A percentile compares a stretch with the other conserved stretches of the same genome.
These are phyloP conservation scores for Colletotrichum godetiae DNA, from an alignment of 2,329 filamentous ascomycete genomes.

Conservation along the genomic window DNA sequence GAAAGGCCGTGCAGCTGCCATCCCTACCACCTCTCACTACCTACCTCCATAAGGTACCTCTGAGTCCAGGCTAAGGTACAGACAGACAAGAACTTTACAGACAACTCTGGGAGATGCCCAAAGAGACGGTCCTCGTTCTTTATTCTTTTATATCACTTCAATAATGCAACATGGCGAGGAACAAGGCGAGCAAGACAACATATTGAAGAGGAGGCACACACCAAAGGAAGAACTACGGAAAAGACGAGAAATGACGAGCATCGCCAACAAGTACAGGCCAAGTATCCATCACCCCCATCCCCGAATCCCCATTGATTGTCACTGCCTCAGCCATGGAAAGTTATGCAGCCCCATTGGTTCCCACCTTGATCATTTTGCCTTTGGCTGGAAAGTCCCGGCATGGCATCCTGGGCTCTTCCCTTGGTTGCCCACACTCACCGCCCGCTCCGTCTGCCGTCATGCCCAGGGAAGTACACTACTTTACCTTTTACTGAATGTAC, in stretches of 20 bases:
- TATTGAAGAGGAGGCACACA: too few relatives aligned
- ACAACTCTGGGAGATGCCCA: background rate
- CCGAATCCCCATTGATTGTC: constrained; percentile 27
- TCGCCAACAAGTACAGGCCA: background rate
- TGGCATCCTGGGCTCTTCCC: background rate
- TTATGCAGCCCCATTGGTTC: constrained; percentile 8
- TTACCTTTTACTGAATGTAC: background rate
- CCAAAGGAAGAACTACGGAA: too few relatives aligned
- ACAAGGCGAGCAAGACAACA: background rate
- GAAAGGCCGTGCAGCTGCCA: constrained; percentile 27
- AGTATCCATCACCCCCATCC: background rate
- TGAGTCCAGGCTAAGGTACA: background rate
- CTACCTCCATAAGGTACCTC: too few relatives aligned
- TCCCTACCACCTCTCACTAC: constrained; percentile 16
- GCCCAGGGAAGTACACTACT: too few relatives aligned
- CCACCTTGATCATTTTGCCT: background rate
- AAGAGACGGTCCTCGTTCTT: background rate
- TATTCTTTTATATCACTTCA: background rate
- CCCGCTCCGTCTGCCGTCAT: background rate
- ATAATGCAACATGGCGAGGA: background rate
- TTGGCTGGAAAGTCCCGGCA: background rate
- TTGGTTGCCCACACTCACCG: background rate
- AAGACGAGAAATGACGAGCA: background rate
- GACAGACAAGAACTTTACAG: background rate
- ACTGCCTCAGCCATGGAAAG: constrained; percentile 17